Percentiles rank a stretch among this genome's conserved stretches.
Conservation (phyloP, 31 red algal species). For the Asparagopsis taxiformis region DNA sequence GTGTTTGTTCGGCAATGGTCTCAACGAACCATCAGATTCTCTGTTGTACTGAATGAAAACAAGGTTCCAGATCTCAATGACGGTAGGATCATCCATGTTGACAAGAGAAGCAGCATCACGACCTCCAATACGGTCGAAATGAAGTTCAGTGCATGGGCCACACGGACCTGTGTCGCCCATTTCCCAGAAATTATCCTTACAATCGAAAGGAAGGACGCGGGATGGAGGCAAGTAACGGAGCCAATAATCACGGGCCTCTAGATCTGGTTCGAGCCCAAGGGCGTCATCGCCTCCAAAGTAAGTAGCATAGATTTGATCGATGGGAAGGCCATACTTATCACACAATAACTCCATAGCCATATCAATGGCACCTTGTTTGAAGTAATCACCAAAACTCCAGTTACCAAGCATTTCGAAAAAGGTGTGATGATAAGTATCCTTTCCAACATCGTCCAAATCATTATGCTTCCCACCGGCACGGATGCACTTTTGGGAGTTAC, state of each 20-base stretch:
- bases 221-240: constrained; percentile 71
- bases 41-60: constrained; percentile 99
- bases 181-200: constrained; percentile 99
- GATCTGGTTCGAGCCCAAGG: constrained; percentile 72
- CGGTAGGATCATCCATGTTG: constrained; percentile 89
- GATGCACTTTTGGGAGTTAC: constrained; percentile 98
- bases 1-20: constrained; percentile 75
- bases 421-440: constrained; percentile 99
- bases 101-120: constrained; percentile 72
- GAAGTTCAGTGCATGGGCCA: constrained; percentile 95
- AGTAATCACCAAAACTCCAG: constrained; percentile 99
- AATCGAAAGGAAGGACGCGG: constrained; percentile 88
- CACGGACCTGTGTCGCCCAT: constrained; percentile 99
- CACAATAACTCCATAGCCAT: constrained; percentile 77
- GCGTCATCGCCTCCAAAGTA: constrained; percentile 94
- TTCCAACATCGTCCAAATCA: constrained; percentile 98
- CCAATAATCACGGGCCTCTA: constrained; percentile 90
- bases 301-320: constrained; percentile 87
- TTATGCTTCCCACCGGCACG: constrained; percentile 99
- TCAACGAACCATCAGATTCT: constrained; percentile 73
- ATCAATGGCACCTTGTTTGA: constrained; percentile 95
- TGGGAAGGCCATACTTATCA: constrained; percentile 53
- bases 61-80: constrained; percentile 99
- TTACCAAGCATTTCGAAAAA: constrained; percentile 99
- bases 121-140: constrained; percentile 88